phyloP scores from a whole-genome alignment of 306 rosid genomes.

The Vachellia pachyceras region DNA sequence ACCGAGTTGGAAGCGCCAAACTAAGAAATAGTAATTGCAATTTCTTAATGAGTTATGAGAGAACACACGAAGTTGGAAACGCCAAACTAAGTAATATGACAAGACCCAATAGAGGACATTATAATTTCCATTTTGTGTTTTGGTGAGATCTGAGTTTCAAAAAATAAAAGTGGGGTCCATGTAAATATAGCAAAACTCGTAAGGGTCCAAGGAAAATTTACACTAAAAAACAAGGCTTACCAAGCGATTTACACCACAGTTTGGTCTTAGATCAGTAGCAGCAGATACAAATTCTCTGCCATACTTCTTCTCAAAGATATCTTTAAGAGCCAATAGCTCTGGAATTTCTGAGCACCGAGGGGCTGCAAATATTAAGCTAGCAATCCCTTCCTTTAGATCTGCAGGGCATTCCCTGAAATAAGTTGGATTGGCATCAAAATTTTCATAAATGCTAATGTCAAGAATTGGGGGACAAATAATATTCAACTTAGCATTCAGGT shows the following conservation, averaged over 20 bases:
- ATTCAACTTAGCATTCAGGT: no score
- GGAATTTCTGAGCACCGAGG: slow-evolving; percentile 98
- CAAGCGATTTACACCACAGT: slow-evolving; percentile 89
- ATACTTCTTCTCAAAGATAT: slow-evolving; percentile 89
- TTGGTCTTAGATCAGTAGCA: slow-evolving; percentile 88
- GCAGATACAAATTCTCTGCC: slow-evolving; percentile 94
- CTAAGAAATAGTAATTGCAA: not conserved
- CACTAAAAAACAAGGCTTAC: slow-evolving; percentile 41
- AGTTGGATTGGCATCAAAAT: slow-evolving; percentile 39
- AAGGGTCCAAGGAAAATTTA: not conserved
- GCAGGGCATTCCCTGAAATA: slow-evolving; percentile 87
- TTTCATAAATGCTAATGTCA: not conserved
- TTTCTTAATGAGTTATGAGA: no score
- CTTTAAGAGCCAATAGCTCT: slow-evolving; percentile 69
- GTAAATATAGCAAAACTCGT: not conserved
- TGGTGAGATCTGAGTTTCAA: not conserved
- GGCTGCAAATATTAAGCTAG: slow-evolving; percentile 89
- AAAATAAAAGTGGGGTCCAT: not conserved
- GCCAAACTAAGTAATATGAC: not conserved
- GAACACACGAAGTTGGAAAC: no score
- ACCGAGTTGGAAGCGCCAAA: not conserved
- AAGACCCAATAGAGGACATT: not conserved
- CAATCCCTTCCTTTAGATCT: slow-evolving; percentile 94
- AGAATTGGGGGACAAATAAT: no score
- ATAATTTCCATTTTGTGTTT: not conserved